Conservation (phyloP, 169 alveolate species). For the Cryptosporidium bovis region DNA sequence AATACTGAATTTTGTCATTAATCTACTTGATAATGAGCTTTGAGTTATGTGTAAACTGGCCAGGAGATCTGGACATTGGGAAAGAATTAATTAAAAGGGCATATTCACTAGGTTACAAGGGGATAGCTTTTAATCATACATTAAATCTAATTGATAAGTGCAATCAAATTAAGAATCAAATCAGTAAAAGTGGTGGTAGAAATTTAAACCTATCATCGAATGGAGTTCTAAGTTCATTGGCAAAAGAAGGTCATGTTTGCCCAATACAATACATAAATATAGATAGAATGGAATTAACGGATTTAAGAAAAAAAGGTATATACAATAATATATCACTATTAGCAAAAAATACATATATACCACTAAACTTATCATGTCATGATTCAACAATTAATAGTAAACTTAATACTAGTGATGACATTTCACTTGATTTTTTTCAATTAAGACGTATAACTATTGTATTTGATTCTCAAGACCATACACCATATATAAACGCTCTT, state of each 20-base stretch:
- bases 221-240: slow-evolving; percentile 23
- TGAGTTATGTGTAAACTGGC: slow-evolving; percentile 72
- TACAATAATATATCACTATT: slow-evolving; percentile 1
- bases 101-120: slow-evolving; percentile 46
- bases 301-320: slow-evolving; percentile 16
- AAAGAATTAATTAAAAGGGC: slow-evolving; percentile 31
- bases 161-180: background rate
- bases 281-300: slow-evolving; percentile 3
- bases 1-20: background rate
- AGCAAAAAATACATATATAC: slow-evolving; percentile 48
- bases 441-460: slow-evolving; percentile 50
- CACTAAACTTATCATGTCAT: slow-evolving; percentile 65
- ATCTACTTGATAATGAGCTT: slow-evolving; percentile 23
- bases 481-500: slow-evolving; percentile 60
- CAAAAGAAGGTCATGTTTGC: slow-evolving; percentile 58
- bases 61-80: slow-evolving; percentile 7
- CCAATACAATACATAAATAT: slow-evolving; percentile 50
- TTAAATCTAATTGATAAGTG: slow-evolving; percentile 45
- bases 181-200: slow-evolving; percentile 1
- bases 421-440: slow-evolving; percentile 55
- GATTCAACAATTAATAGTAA: slow-evolving; percentile 9
- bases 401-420: slow-evolving; percentile 35
- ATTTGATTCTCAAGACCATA: slow-evolving; percentile 44
- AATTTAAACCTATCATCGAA: background rate
- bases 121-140: slow-evolving; percentile 58